Base-by-base conservation (phyloP, 805 yeast species). In the Candida broadrunensis region DNA sequence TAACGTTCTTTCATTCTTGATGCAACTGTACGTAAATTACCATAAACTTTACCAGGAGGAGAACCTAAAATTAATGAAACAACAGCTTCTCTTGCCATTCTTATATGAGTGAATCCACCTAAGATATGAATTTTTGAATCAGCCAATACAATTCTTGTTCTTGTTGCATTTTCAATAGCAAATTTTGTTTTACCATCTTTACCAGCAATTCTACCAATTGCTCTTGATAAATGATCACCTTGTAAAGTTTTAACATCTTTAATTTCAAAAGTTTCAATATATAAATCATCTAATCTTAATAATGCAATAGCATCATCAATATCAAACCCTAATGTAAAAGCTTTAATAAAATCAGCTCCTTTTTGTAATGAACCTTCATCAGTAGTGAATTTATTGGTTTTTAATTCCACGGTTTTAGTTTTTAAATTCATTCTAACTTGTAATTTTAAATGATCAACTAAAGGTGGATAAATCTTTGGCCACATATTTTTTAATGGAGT, bases 191-290 rank as follows among this genome's bases (percentile, higher is more conserved):
- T 91, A 59, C 99, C 99, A 61, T 93, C 99, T 61, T 93, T 95
- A 65, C 99, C 99, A 12, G 99, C 99, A 65, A 93, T 93, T 77
- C 99, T 88, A 58, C 99, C 99, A 61, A 93, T 93, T 6, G 99
- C 99, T 77, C 99, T 84, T 38, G 96, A 85, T 61, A 93, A 74
- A 78, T 93, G 99, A 67, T 93, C 99, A 20, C 98, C 99, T 21
- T 81, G 82, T 51, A 93, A 72, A 4, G 97, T 91, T 67, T 93
- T 95, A 43, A 93, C 97, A 65, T 93, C 99, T 63, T 93, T 93
- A 54, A 93, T 77, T 62, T 93, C 99, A 60, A 93, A 93, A 4
- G 98, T 88, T 67, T 93, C 99, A 49, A 93, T 90, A 71, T 90
- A 93, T 49, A 93, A 77, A 65, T 93, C 99, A 63, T 93, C 99